Base-by-base conservation (phyloP, 768 basidiomycete genomes). In the Podaxis sp. region DNA sequence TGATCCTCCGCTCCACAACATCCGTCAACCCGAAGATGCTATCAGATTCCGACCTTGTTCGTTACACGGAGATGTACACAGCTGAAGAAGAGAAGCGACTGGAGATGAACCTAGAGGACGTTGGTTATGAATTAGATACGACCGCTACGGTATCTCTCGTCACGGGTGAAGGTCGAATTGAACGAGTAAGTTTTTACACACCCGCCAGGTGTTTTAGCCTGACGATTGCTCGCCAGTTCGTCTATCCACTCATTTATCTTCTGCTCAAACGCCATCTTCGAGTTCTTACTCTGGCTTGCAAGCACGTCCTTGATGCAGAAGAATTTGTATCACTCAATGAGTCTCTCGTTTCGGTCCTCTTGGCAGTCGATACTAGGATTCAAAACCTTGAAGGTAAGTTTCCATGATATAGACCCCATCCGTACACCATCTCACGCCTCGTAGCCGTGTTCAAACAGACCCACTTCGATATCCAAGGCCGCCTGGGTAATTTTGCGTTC, bases 371-470 rank as follows among this genome's bases (percentile, higher is more conserved):
- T 61, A 58, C 73, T 28, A 71, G 75, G 11, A 67, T 76, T 2
- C 69, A 71, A 49, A 73, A 71, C 33, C 63, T 77, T 2, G 74
- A 75, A 65, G 75, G 75, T 75, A 68, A 15, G 54, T 2, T 22
- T 13, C 2, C 38, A 2, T 39, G n/a, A 2, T 48, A 22, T 36
- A n/a, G 54, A 12, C 12, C n/a, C n/a, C n/a, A 30, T 13, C 52
- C 28, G 49, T 48, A 44, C 12, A 39, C 26, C 8, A 19, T 17
- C 12, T 39, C 38, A 39, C n/a, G n/a, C 9, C 33, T 13, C 51
- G 30, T 1, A 75, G 76, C 75, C 8, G 66, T 76, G 0, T 76
- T 76, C 66, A 76, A 75, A 40, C 74, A 77, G 61, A 76, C 72
- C 0, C 70, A 76, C 28, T 65, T 72, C 5, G 74, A 77, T 56